phyloP scores from a whole-genome alignment of 148 eudicot genomes.

The Chenopodium quinoa region DNA sequence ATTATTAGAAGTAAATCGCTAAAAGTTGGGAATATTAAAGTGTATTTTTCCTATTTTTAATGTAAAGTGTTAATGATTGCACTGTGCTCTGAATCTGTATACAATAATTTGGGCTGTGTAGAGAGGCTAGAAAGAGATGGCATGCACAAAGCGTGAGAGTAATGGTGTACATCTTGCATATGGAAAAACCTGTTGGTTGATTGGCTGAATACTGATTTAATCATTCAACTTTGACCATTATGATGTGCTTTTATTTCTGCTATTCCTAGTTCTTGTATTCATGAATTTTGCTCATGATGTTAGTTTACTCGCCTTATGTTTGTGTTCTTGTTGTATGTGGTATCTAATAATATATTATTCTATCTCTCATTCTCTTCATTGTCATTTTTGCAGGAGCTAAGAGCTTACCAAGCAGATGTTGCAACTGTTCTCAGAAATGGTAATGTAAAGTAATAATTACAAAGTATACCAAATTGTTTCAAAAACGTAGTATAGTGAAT shows the following conservation, averaged over 20 bases:
- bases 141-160: background rate
- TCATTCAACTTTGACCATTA: background rate
- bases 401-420: constrained; percentile 99
- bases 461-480: background rate
- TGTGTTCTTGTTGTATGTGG: background rate
- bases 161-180: background rate
- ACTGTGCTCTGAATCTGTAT: background rate
- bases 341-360: constrained; percentile 7
- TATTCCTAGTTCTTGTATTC: background rate
- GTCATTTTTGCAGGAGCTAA: constrained; percentile 64
- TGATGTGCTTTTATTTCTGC: background rate
- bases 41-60: too few species aligned
- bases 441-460: constrained; percentile 29
- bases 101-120: background rate
- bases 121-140: background rate
- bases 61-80: background rate
- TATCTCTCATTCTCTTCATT: background rate
- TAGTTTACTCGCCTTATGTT: background rate
- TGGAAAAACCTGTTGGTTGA: background rate
- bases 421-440: constrained; percentile 96
- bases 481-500: background rate
- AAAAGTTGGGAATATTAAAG: too few species aligned
- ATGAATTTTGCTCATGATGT: background rate
- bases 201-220: background rate
- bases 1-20: too few species aligned